These are phyloP conservation scores for Zhuliangozyma blackwelliae DNA, from an alignment of 1,139 yeast genomes.

Conservation along the genomic window DNA sequence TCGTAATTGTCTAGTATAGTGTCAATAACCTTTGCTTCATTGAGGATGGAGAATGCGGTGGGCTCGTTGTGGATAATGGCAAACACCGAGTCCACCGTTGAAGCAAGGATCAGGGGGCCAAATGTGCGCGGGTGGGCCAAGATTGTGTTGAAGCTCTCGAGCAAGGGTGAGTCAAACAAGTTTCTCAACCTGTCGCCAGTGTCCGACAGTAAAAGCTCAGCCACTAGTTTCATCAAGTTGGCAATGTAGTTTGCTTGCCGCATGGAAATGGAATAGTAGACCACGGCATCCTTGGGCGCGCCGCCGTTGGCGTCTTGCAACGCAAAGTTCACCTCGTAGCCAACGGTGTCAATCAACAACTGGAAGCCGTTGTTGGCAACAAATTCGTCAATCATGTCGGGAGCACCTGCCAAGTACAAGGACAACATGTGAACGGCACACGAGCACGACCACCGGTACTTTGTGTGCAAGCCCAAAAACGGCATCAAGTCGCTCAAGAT, in stretches of 20 bases:
- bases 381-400: slow-evolving; percentile 54
- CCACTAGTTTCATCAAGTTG: slow-evolving; percentile 56
- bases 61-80: slow-evolving; percentile 87
- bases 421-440: slow-evolving; percentile 65
- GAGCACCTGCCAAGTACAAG: slow-evolving; percentile 44
- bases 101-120: slow-evolving; percentile 66
- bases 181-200: slow-evolving; percentile 84
- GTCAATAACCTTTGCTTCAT: slow-evolving; percentile 74
- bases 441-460: slow-evolving; percentile 54
- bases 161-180: slow-evolving; percentile 76
- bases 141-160: slow-evolving; percentile 57
- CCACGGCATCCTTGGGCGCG: slow-evolving; percentile 51
- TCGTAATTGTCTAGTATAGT: slow-evolving; percentile 55
- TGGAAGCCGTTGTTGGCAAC: slow-evolving; percentile 65
- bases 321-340: slow-evolving; percentile 66
- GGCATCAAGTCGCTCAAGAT: slow-evolving; percentile 62
- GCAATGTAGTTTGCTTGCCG: slow-evolving; percentile 60
- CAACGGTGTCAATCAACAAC: slow-evolving; percentile 55
- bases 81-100: slow-evolving; percentile 63
- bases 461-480: slow-evolving; percentile 51
- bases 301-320: slow-evolving; percentile 41
- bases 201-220: slow-evolving; percentile 63
- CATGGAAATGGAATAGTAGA: slow-evolving; percentile 57
- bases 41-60: slow-evolving; percentile 76
- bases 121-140: slow-evolving; percentile 56